These are phyloP conservation scores for Calonectria pteridis DNA, from an alignment of 2,329 filamentous ascomycete genomes.

Conservation along the genomic window DNA sequence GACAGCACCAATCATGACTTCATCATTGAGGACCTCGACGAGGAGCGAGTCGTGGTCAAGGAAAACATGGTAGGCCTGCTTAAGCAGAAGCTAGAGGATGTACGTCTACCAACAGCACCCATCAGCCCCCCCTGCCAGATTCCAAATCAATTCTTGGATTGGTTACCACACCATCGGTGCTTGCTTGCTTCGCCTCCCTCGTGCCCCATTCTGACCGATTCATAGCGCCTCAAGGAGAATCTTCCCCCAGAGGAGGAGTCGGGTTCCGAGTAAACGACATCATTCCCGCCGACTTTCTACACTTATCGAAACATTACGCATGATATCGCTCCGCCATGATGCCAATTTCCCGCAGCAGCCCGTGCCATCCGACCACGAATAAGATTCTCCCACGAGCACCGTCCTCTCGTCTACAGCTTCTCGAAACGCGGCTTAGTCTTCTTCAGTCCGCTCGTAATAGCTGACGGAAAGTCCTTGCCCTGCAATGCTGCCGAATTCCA, in stretches of 20 bases:
- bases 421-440: constrained; percentile 86
- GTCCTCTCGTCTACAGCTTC: constrained; percentile 72
- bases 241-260: constrained; percentile 65
- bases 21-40: constrained; percentile 85
- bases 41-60: constrained; percentile 81
- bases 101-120: constrained; percentile 52
- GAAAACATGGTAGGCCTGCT: constrained; percentile 77
- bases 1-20: constrained; percentile 78
- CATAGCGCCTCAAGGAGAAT: constrained; percentile 64
- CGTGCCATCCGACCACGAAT: neutral
- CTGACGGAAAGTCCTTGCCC: constrained; percentile 79
- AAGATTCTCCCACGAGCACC: neutral
- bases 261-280: constrained; percentile 57
- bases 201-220: constrained; percentile 26
- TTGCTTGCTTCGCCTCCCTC: constrained; percentile 11
- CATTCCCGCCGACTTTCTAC: neutral
- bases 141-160: neutral
- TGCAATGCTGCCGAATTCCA: constrained; percentile 92
- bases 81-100: constrained; percentile 77
- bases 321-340: neutral
- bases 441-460: constrained; percentile 80
- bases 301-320: neutral
- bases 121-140: neutral
- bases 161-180: neutral
- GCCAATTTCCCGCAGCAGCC: neutral